Percentiles rank a stretch among this genome's conserved stretches.
Evolutionary conservation across 805 yeast species (phyloP).

Genomic region (Candida sakaeoensis): DNA sequence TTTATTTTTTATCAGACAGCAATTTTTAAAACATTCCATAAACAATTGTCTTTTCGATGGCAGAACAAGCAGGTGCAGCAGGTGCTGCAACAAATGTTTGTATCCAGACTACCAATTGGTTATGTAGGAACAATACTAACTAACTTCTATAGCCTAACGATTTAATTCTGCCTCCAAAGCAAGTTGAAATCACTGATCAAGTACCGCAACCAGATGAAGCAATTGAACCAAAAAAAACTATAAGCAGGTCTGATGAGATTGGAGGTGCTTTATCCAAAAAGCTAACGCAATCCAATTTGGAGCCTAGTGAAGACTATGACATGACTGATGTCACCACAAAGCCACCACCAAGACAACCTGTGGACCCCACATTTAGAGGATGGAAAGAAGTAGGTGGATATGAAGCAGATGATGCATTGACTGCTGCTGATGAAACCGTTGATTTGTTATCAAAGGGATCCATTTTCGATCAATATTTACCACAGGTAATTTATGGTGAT

Average conservation of each 20-base stretch:
- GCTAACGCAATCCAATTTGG: background rate
- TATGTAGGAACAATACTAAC: constrained; percentile 1
- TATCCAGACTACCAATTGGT: background rate
- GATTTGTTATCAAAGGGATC: constrained; percentile 73
- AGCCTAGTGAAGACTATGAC: constrained; percentile 39
- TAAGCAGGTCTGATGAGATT: constrained; percentile 1
- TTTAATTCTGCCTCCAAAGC: constrained; percentile 32
- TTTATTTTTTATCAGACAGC: constrained; percentile 1
- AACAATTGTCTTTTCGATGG: constrained; percentile 1
- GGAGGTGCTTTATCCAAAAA: background rate
- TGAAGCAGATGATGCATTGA: constrained; percentile 64
- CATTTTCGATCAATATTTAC: constrained; percentile 68
- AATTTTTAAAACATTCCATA: background rate
- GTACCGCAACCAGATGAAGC: constrained; percentile 11
- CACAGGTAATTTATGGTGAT: constrained; percentile 80
- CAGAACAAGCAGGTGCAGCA: constrained; percentile 5
- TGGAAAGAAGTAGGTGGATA: constrained; percentile 95
- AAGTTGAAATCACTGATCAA: constrained; percentile 17
- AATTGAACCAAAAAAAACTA: constrained; percentile 3
- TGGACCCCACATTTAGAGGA: constrained; percentile 73
- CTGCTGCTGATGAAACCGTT: constrained; percentile 63
- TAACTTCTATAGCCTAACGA: constrained; percentile 22
- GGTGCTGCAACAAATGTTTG: constrained; percentile 10
- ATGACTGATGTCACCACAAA: constrained; percentile 26
- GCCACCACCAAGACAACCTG: constrained; percentile 47